These are phyloP conservation scores for Paracoccidioides lutzii DNA, from an alignment of 2,329 filamentous ascomycete genomes.

Conservation along the genomic window DNA sequence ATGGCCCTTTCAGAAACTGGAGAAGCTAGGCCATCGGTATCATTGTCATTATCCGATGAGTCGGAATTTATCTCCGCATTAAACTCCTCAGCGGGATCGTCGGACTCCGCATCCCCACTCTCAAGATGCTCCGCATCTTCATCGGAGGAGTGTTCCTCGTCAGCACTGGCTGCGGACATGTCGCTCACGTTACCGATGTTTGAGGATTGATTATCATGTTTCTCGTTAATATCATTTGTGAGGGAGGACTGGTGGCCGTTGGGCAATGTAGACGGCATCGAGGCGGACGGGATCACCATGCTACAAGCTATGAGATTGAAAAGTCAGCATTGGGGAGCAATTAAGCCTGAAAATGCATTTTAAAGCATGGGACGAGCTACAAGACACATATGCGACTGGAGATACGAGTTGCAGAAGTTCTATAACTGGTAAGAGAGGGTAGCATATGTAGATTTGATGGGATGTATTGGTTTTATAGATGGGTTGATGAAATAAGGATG, in stretches of 20 bases:
- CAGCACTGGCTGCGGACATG: conserved; percentile 15
- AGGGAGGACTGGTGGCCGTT: conserved; percentile 20
- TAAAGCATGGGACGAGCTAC: conserved; percentile 15
- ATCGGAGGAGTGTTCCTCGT: conserved; percentile 11
- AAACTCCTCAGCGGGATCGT: neutral
- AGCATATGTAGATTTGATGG: conserved; percentile 24
- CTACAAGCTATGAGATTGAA: conserved; percentile 27
- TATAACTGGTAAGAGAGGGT: conserved; percentile 14
- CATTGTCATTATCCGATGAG: conserved; percentile 38
- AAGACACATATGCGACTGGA: conserved; percentile 25
- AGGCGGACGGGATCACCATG: conserved; percentile 34
- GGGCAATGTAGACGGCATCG: conserved; percentile 18
- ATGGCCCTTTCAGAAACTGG: conserved; percentile 43
- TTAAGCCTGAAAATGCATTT: conserved; percentile 10
- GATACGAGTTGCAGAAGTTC: conserved; percentile 16
- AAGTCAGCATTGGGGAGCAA: conserved; percentile 32
- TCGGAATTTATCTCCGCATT: conserved; percentile 21
- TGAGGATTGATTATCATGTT: conserved; percentile 2
- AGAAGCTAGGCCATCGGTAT: conserved; percentile 38
- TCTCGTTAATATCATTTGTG: neutral
- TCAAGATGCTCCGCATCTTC: conserved; percentile 2
- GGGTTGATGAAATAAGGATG: conserved; percentile 24
- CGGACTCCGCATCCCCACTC: neutral
- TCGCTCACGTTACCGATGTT: conserved; percentile 2
- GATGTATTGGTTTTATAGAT: conserved; percentile 26